Conservation (phyloP, 108 stramenopile species). For the Fragilaria crotonensis region DNA sequence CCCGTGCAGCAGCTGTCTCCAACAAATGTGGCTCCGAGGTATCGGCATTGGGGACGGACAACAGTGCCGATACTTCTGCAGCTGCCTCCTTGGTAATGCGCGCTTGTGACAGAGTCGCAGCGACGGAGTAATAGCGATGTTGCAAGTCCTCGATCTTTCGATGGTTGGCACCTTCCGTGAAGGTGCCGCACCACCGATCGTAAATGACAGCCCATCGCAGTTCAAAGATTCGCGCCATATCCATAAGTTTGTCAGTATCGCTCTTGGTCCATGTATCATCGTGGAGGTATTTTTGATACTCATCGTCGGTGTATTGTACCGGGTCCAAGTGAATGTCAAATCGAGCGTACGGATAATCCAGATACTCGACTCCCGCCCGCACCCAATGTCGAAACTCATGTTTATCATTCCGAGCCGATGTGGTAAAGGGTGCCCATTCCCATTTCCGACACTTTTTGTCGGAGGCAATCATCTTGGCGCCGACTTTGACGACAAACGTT, state of each 20-base stretch:
- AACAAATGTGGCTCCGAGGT: conserved; percentile 20
- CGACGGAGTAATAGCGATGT: conserved; percentile 85
- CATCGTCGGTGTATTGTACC: conserved; percentile 68
- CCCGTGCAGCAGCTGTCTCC: conserved; percentile 41
- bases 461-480: conserved; percentile 45
- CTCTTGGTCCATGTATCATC: conserved; percentile 72
- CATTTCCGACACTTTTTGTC: conserved; percentile 52
- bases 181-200: conserved; percentile 60
- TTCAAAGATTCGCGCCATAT: conserved; percentile 69
- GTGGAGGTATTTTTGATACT: conserved; percentile 48
- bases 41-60: conserved; percentile 6
- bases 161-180: too few relatives aligned
- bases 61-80: conserved; percentile 19
- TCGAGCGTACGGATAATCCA: conserved; percentile 91
- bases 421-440: conserved; percentile 82
- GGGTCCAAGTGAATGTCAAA: conserved; percentile 85
- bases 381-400: conserved; percentile 75
- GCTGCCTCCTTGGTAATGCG: conserved; percentile 45
- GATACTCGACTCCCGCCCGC: conserved; percentile 68
- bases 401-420: conserved; percentile 59
- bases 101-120: conserved; percentile 42
- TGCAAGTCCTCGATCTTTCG: conserved; percentile 82
- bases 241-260: conserved; percentile 89
- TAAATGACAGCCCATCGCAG: conserved; percentile 91
- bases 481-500: conserved; percentile 51